A percentile compares a stretch with the other conserved stretches of the same genome.
Conservation (phyloP, 2,329 filamentous ascomycete species). For the Verticillium nubilum region DNA sequence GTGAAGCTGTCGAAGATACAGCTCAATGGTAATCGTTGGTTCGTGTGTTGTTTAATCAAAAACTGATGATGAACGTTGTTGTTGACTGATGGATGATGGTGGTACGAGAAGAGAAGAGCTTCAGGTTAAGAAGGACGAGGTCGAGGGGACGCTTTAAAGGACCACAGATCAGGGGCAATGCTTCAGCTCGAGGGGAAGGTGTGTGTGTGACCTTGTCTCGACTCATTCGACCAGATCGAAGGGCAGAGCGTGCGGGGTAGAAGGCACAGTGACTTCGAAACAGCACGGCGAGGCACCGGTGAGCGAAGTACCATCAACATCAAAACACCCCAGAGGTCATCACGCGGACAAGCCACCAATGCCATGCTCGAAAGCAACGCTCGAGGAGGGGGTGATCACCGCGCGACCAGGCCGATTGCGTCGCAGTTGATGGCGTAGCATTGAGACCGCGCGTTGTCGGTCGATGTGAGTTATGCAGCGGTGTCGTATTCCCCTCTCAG, state of each 20-base stretch:
- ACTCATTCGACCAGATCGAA: neutral
- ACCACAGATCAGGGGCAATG: slow-evolving; percentile 7
- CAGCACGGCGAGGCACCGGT: neutral
- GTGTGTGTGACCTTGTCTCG: neutral
- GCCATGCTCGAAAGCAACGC: neutral
- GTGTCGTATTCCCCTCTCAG: neutral
- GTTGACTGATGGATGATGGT: neutral
- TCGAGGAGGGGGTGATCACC: neutral
- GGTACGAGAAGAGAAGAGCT: neutral
- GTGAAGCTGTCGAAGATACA: neutral
- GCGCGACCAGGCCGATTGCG: neutral
- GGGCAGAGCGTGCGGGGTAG: slow-evolving; percentile 12
- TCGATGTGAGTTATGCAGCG: neutral
- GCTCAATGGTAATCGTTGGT: neutral
- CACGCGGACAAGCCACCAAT: slow-evolving; percentile 11
- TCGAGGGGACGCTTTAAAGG: slow-evolving; percentile 8
- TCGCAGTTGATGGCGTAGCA: neutral
- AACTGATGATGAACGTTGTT: neutral
- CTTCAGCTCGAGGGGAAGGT: slow-evolving; percentile 1
- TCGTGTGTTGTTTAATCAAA: neutral
- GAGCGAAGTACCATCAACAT: neutral
- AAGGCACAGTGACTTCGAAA: neutral
- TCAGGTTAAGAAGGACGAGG: neutral
- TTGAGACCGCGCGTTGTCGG: neutral
- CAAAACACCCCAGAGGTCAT: slow-evolving; percentile 5